Percentiles rank a stretch among this genome's conserved stretches.
These are phyloP conservation scores for Apiotrichum gracile DNA, from an alignment of 1,284 basidiomycete genomes.

Conservation along the genomic window DNA sequence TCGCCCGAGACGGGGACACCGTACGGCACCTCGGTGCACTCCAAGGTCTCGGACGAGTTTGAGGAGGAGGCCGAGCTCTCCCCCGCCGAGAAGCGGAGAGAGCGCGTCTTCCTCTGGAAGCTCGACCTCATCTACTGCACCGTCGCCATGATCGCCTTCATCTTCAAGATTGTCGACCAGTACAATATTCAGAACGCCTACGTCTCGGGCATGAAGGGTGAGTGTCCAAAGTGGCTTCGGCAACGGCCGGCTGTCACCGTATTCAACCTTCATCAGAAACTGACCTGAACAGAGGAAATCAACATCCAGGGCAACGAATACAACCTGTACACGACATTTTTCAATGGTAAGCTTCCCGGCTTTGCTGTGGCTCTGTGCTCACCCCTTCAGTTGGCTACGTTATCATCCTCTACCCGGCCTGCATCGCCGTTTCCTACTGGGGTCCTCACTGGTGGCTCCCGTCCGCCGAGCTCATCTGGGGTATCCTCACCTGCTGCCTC, in stretches of 20 bases:
- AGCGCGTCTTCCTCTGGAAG: slow-evolving; percentile 9
- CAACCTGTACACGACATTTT: slow-evolving; percentile 12
- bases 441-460: slow-evolving; percentile 12
- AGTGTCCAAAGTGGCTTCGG: slow-evolving; percentile 7
- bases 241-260: too few species aligned
- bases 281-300: too few species aligned
- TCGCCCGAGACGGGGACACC: too few species aligned
- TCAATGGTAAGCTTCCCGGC: too few species aligned
- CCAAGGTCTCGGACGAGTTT: too few species aligned
- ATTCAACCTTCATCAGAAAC: too few species aligned
- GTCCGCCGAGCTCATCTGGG: slow-evolving; percentile 11
- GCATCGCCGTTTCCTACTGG: slow-evolving; percentile 5
- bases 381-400: slow-evolving; percentile 16
- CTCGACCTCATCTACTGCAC: slow-evolving; percentile 10
- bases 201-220: slow-evolving; percentile 23
- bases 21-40: too few species aligned
- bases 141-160: slow-evolving; percentile 11
- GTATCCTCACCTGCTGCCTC: slow-evolving; percentile 10
- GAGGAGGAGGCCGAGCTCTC: background rate
- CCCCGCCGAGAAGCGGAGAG: background rate
- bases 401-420: slow-evolving; percentile 7
- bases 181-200: slow-evolving; percentile 26
- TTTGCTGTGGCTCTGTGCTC: too few species aligned
- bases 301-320: slow-evolving; percentile 28
- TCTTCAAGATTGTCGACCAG: slow-evolving; percentile 23